Base-by-base conservation (phyloP, 148 eudicot genomes). In the Heliamphora exappendiculata region DNA sequence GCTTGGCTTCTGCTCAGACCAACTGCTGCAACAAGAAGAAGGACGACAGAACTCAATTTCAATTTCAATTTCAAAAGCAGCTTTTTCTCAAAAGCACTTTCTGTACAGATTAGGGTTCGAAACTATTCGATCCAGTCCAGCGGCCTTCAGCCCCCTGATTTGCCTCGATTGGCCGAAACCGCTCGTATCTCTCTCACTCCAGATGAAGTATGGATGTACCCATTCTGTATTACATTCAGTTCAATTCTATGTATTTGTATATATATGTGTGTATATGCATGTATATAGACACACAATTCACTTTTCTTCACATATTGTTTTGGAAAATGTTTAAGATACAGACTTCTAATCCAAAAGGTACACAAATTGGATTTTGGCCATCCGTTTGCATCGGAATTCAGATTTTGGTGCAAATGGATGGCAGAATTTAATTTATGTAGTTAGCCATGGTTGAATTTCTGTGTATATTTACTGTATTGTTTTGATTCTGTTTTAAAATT, bases 141-240 rank as follows among this genome's bases (percentile, higher is more conserved):
- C 51, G 69, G 63, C 51, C 86, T 91, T 45, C 88, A 89, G 47
- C 88, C 97, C 37, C 94, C 97, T 20, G 82, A 95, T 84, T 90
- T 95, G 55, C 72, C 83, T 73, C 90, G 84, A 44, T 84, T 91
- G 85, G 97, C 94, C 7, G 80, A 91, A 79, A 90, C 89, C 6
- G 93, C 98, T 81, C 94, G 97, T 20, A 93, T 93, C 73, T 86
- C 98, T 75, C 98, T 96, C 84, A 84, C 90, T 57, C 86, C 88
- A 28, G 75, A 85, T 24, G 90, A 96, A 83, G 98, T 93, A 80
- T 20, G 63, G 22, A 58, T n/a, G 5, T 29, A 36, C 37, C 78
- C 20, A 33, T 42, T 65, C 45, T 29, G 42, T 24, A 19, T 68
- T 41, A 1, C 47, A 19, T 17, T 39, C 16, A 53, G 5, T 67